Evolutionary conservation across 306 rosid species (phyloP).

Genomic region (Castanea mollissima): DNA sequence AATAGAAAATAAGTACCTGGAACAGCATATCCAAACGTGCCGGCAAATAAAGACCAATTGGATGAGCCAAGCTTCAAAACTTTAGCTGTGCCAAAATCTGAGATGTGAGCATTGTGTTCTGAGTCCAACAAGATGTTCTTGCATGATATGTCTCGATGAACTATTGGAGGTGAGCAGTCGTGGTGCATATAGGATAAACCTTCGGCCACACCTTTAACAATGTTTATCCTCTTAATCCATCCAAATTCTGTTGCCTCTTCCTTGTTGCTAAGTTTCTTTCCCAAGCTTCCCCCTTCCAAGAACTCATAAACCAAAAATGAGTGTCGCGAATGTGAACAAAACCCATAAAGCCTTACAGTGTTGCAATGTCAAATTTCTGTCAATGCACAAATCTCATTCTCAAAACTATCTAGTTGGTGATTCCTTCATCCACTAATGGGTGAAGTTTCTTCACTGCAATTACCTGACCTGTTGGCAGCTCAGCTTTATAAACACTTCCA

Average conservation of each 20-base stretch:
- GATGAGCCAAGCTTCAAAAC: conserved; percentile 11
- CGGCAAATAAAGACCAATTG: conserved; percentile 15
- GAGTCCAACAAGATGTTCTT: conserved; percentile 19
- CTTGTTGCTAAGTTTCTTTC: neutral
- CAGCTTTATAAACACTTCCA: conserved; percentile 18
- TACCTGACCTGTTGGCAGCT: conserved; percentile 16
- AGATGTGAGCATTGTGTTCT: neutral
- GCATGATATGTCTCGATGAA: conserved; percentile 28
- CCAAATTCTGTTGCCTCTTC: neutral
- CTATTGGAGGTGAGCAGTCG: neutral
- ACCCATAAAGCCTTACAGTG: too few species aligned
- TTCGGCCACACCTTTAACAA: conserved; percentile 10
- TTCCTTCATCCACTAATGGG: neutral
- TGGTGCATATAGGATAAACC: neutral
- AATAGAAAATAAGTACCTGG: conserved; percentile 6
- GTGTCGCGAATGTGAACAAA: too few species aligned
- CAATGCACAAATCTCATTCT: conserved; percentile 8
- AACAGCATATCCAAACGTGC: conserved; percentile 29
- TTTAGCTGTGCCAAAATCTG: conserved; percentile 20
- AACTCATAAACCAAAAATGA: too few species aligned
- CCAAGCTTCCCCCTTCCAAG: too few species aligned
- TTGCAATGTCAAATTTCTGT: too few species aligned
- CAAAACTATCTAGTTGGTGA: conserved; percentile 4
- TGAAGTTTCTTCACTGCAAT: conserved; percentile 28
- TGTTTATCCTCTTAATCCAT: conserved; percentile 15